These are phyloP conservation scores for Aspergillus indologenus DNA, from an alignment of 495 filamentous ascomycete genomes.

Conservation along the genomic window DNA sequence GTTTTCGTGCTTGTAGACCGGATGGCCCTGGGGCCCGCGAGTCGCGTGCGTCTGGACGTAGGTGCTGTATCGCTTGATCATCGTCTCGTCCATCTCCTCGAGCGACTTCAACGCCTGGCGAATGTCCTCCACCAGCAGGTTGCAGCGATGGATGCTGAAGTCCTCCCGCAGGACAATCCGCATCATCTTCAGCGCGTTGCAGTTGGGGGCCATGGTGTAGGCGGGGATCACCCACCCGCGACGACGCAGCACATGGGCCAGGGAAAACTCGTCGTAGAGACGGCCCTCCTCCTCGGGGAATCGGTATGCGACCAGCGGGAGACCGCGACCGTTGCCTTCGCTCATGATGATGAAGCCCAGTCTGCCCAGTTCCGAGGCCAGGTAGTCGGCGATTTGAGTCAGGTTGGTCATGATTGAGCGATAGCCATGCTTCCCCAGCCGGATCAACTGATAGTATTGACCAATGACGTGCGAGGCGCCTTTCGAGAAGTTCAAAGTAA, in stretches of 20 bases:
- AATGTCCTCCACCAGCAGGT: slow-evolving; percentile 69
- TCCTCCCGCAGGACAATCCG: slow-evolving; percentile 87
- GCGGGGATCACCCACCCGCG: slow-evolving; percentile 89
- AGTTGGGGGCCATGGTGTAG: slow-evolving; percentile 91
- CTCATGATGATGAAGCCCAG: slow-evolving; percentile 85
- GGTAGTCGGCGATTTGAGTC: slow-evolving; percentile 78
- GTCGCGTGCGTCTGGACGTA: slow-evolving; percentile 52
- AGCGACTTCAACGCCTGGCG: slow-evolving; percentile 64
- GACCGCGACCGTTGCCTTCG: slow-evolving; percentile 65
- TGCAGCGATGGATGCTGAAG: slow-evolving; percentile 73
- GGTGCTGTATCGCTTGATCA: slow-evolving; percentile 57
- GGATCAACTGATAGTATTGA: slow-evolving; percentile 94
- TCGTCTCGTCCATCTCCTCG: slow-evolving; percentile 64
- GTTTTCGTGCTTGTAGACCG: slow-evolving; percentile 63
- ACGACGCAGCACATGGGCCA: slow-evolving; percentile 77
- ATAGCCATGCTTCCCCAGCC: slow-evolving; percentile 86
- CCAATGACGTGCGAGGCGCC: slow-evolving; percentile 90
- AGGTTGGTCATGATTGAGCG: slow-evolving; percentile 83
- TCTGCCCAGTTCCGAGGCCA: slow-evolving; percentile 62
- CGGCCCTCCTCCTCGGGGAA: slow-evolving; percentile 56
- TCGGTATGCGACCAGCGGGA: slow-evolving; percentile 85
- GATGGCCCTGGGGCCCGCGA: slow-evolving; percentile 51
- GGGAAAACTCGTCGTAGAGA: slow-evolving; percentile 76
- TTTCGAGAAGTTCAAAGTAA: slow-evolving; percentile 96
- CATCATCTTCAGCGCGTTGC: slow-evolving; percentile 75